Evolutionary conservation across 2,329 filamentous ascomycete genomes (phyloP).

Genomic region (Aspergillus tubingensis): DNA sequence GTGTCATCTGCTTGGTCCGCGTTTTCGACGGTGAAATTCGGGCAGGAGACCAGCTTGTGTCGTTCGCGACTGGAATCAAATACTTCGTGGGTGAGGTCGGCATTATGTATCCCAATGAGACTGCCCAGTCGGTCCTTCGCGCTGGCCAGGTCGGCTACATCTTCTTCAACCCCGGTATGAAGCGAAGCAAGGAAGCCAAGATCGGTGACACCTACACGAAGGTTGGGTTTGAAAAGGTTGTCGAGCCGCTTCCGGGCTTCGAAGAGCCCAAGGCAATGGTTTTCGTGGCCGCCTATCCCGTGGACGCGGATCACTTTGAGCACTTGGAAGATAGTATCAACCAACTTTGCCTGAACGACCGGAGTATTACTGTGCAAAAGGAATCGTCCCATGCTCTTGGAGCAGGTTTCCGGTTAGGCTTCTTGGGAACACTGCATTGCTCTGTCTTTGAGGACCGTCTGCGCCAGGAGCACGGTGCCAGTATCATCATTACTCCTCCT

Average conservation of each 20-base stretch:
- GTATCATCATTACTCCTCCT: slow-evolving; percentile 94
- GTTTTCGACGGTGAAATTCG: slow-evolving; percentile 85
- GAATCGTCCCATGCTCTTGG: slow-evolving; percentile 92
- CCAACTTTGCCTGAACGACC: slow-evolving; percentile 90
- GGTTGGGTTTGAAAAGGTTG: slow-evolving; percentile 71
- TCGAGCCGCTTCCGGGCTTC: slow-evolving; percentile 85
- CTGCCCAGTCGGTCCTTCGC: slow-evolving; percentile 74
- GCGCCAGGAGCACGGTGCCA: slow-evolving; percentile 89
- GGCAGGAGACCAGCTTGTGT: slow-evolving; percentile 82
- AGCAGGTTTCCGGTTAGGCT: slow-evolving; percentile 90
- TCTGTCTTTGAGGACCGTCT: slow-evolving; percentile 98
- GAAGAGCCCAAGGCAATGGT: slow-evolving; percentile 99
- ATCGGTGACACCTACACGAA: slow-evolving; percentile 93
- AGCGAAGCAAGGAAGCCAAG: slow-evolving; percentile 91
- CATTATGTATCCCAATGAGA: slow-evolving; percentile 90
- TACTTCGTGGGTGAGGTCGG: slow-evolving; percentile 96
- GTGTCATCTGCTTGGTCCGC: slow-evolving; percentile 86
- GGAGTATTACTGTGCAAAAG: slow-evolving; percentile 90
- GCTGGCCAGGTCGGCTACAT: slow-evolving; percentile 96
- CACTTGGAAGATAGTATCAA: slow-evolving; percentile 91
- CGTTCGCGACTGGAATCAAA: slow-evolving; percentile 82
- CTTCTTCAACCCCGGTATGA: slow-evolving; percentile 98
- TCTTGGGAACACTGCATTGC: slow-evolving; percentile 94
- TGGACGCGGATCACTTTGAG: slow-evolving; percentile 82
- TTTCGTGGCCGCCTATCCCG: slow-evolving; percentile 94